Conservation (phyloP, 192 early-diverging fungal genomes). For the Coemansia sp. region DNA sequence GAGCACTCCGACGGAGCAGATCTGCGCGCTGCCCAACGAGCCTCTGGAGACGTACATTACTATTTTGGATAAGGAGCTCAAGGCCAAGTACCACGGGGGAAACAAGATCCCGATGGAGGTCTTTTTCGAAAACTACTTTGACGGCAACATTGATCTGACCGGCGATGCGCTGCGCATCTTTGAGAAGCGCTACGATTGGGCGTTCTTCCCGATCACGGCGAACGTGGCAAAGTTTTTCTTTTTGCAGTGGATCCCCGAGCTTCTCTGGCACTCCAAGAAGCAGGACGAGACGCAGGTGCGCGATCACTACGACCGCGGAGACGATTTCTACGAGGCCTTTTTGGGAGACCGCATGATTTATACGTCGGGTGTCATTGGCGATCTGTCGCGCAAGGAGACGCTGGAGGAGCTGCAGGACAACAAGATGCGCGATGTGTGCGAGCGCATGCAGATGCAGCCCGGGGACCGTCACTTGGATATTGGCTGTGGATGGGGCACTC, state of each 20-base stretch:
- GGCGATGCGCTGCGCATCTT: constrained; percentile 82
- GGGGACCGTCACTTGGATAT: constrained; percentile 94
- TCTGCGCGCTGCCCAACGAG: constrained; percentile 73
- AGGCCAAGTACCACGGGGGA: constrained; percentile 65
- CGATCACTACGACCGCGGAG: constrained; percentile 97
- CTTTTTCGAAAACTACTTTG: constrained; percentile 97
- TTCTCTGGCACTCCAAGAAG: constrained; percentile 94
- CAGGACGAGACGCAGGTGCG: constrained; percentile 98
- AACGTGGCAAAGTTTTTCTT: constrained; percentile 89
- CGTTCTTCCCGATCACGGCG: constrained; percentile 79
- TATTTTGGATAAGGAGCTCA: constrained; percentile 77
- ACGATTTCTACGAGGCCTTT: constrained; percentile 97
- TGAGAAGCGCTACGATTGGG: constrained; percentile 95
- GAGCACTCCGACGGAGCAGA: constrained; percentile 55
- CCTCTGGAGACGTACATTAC: constrained; percentile 84
- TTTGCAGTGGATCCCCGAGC: constrained; percentile 94
- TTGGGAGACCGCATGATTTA: constrained; percentile 94
- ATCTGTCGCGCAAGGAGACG: constrained; percentile 68
- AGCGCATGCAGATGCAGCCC: constrained; percentile 77
- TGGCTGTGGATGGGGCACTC: constrained; percentile 97
- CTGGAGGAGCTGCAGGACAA: constrained; percentile 95
- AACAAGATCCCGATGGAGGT: constrained; percentile 97
- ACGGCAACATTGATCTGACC: constrained; percentile 89
- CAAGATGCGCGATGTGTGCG: constrained; percentile 88
- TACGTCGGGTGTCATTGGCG: constrained; percentile 90